Base-by-base conservation (phyloP, 176 grass and related monocot genomes). In the Pontederia crassipes region DNA sequence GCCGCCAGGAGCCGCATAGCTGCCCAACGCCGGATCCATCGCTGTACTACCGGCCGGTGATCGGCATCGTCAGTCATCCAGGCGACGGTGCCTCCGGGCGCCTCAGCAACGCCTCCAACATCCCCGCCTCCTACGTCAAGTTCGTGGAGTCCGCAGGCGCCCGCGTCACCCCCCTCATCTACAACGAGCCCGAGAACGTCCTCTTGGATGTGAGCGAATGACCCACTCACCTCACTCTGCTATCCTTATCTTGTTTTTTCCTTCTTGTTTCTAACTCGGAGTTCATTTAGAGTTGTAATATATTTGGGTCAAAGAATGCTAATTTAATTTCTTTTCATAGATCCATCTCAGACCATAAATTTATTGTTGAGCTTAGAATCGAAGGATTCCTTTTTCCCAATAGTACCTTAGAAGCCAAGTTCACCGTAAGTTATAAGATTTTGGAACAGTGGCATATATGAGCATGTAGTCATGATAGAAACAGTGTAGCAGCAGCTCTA, bases 21-120 rank as follows among this genome's bases (percentile, higher is more conserved):
- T 90, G 81, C 67, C 68, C 59, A 20, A 50, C 75, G 40, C 52
- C 81, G 54, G 75, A 96, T 71, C 72, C 78, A 11, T 63, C 78
- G 15, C 54, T 17, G 47, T 88, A 97, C 81, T 69, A 83, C 66
- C 74, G 72, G 8, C 87, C 92, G 5, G 87, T 97, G 62, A 83
- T 97, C 81, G 92, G 92, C 51, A 90, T 95, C 83, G 86, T 95
- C 8, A 77, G 65, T 71, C 90, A 95, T 69, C 91, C 91, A 20
- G 86, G 90, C 20, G 86, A 91, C 70, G 81, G 87, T 13, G 81
- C 79, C 4, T 61, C 58, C 8, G 93, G 84, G n/a, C 65, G 79
- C 58, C 77, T 91, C 57, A 77, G 71, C 63, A 86, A 81, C 75
- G 61, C 71, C 45, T 90, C 82, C 66, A 82, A 81, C 75, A 83